These are phyloP conservation scores for Diophrys appendiculata DNA, from an alignment of 73 alveolate genomes.

Conservation along the genomic window DNA sequence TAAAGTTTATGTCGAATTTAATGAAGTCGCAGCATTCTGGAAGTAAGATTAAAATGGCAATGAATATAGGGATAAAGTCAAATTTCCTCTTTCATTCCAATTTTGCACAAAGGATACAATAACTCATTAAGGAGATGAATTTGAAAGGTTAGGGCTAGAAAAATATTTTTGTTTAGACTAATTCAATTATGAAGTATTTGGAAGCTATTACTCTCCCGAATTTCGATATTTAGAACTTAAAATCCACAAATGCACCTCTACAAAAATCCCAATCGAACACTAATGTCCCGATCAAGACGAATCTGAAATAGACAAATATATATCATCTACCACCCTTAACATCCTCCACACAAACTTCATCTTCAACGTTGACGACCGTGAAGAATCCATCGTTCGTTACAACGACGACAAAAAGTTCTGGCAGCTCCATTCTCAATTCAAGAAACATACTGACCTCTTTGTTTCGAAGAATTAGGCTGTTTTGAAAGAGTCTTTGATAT, in stretches of 20 bases:
- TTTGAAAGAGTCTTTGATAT: neutral
- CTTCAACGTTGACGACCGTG: neutral
- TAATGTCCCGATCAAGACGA: neutral
- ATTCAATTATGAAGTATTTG: neutral
- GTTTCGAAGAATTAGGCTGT: neutral
- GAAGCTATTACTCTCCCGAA: conserved; percentile 1
- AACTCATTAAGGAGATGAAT: neutral
- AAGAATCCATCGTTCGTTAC: neutral
- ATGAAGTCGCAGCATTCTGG: neutral
- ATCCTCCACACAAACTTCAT: neutral
- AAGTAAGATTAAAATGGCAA: neutral
- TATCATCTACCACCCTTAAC: neutral
- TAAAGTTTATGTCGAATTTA: neutral
- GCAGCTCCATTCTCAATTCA: neutral
- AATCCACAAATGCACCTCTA: neutral
- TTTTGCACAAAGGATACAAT: neutral
- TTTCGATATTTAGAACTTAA: neutral
- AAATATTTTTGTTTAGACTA: neutral
- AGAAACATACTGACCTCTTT: conserved; percentile 2
- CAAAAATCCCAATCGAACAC: neutral
- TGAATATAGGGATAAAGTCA: neutral
- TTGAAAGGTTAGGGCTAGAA: neutral
- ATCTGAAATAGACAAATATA: neutral
- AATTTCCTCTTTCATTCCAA: neutral
- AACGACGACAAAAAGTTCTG: conserved; percentile 2